phyloP scores from a whole-genome alignment of 352 stramenopile genomes.

The Phytophthora sansomeana region DNA sequence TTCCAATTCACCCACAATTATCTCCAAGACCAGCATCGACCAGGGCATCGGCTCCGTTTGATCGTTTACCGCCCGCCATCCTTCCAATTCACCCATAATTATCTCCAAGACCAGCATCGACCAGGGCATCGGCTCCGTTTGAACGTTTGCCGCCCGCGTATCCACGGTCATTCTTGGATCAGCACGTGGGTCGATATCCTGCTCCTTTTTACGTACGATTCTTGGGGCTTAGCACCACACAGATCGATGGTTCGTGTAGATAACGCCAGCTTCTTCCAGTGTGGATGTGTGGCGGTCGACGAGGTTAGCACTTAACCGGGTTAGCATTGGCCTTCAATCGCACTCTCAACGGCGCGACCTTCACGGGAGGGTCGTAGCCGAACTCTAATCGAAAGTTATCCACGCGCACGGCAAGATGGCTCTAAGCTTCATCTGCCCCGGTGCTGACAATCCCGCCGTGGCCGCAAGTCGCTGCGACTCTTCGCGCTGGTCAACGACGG shows the following conservation, averaged over 20 bases:
- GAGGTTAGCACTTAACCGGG: no score
- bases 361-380: no score
- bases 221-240: constrained; percentile 9
- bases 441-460: not conserved
- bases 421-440: constrained; percentile 1
- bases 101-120: not conserved
- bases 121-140: no score
- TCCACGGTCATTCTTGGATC: no score
- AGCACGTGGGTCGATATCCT: not conserved
- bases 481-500: not conserved
- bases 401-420: not conserved
- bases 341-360: constrained; percentile 19
- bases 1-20: not conserved
- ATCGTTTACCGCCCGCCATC: no score
- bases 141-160: no score
- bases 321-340: constrained; percentile 10
- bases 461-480: not conserved
- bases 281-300: constrained; percentile 5
- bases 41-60: no score
- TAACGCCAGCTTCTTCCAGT: constrained; percentile 3
- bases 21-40: not conserved
- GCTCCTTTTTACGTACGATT: constrained; percentile 20
- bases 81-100: not conserved
- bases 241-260: constrained; percentile 16
- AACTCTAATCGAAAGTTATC: constrained; percentile 15